Conservation (phyloP, 2,329 filamentous ascomycete genomes). For the Akanthomyces uredinophilus region DNA sequence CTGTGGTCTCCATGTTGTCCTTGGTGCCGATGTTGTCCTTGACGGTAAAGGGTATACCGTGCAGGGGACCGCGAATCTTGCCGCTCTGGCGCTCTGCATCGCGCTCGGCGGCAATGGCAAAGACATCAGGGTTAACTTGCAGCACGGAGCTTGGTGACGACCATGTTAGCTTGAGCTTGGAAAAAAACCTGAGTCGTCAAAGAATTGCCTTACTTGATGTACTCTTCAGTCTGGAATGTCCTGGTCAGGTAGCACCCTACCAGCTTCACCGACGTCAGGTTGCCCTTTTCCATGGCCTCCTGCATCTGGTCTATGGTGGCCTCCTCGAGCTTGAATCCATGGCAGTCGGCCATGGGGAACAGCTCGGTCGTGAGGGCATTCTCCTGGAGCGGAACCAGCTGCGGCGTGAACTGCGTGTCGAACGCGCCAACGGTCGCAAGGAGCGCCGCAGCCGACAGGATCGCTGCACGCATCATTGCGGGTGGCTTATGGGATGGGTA, state of each 20-base stretch:
- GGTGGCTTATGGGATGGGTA: background rate
- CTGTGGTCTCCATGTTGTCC: slow-evolving; percentile 69
- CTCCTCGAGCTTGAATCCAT: slow-evolving; percentile 59
- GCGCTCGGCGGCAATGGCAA: slow-evolving; percentile 53
- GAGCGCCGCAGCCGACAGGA: slow-evolving; percentile 8
- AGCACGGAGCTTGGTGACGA: slow-evolving; percentile 45
- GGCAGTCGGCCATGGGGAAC: slow-evolving; percentile 61
- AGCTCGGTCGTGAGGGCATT: slow-evolving; percentile 33
- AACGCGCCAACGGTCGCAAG: slow-evolving; percentile 5
- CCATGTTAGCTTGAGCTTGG: background rate
- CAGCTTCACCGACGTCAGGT: slow-evolving; percentile 53
- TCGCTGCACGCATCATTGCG: slow-evolving; percentile 5
- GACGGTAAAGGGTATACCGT: slow-evolving; percentile 70
- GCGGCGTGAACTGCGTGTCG: slow-evolving; percentile 20
- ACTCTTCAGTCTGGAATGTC: slow-evolving; percentile 56
- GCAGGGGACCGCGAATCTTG: slow-evolving; percentile 57
- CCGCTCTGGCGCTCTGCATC: slow-evolving; percentile 57
- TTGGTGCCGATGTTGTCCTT: slow-evolving; percentile 69
- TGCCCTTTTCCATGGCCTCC: slow-evolving; percentile 46
- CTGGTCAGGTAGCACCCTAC: slow-evolving; percentile 58
- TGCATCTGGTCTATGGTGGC: slow-evolving; percentile 66
- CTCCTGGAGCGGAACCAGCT: slow-evolving; percentile 31
- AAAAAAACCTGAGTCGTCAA: background rate
- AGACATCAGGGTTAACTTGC: slow-evolving; percentile 63
- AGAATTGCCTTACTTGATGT: slow-evolving; percentile 49